These are phyloP conservation scores for Globisporangium nunn DNA, from an alignment of 352 stramenopile genomes.

Conservation along the genomic window DNA sequence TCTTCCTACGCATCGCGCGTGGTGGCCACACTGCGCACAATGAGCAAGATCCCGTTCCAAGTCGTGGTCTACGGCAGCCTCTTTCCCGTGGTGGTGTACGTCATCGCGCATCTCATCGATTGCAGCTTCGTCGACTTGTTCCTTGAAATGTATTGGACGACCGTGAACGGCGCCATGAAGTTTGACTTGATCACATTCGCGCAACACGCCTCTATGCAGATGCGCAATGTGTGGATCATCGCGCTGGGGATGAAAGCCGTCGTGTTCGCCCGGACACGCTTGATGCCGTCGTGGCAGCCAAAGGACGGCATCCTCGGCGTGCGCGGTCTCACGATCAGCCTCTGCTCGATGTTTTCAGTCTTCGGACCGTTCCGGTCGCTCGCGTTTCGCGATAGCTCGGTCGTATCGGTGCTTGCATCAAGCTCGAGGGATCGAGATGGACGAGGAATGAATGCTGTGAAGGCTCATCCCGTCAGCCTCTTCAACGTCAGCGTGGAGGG, in stretches of 20 bases:
- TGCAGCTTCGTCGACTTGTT: conserved; percentile 29
- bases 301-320: conserved; percentile 22
- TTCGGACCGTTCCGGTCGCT: conserved; percentile 22
- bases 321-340: conserved; percentile 25
- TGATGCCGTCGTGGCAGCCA: conserved; percentile 14
- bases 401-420: conserved; percentile 7
- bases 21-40: conserved; percentile 6
- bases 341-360: conserved; percentile 27
- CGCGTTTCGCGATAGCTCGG: conserved; percentile 12
- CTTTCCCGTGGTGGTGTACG: conserved; percentile 32
- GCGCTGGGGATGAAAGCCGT: conserved; percentile 23
- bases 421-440: neutral
- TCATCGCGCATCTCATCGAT: conserved; percentile 30
- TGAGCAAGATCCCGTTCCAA: conserved; percentile 42
- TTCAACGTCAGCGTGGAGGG: conserved; percentile 16
- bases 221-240: conserved; percentile 39
- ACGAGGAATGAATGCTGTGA: neutral
- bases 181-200: conserved; percentile 25
- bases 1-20: neutral
- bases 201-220: conserved; percentile 26
- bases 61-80: conserved; percentile 43
- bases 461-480: conserved; percentile 3
- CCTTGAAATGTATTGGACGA: conserved; percentile 30
- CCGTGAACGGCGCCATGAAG: conserved; percentile 9
- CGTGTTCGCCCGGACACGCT: conserved; percentile 11